Evolutionary conservation across 768 basidiomycete genomes (phyloP).

Genomic region (Galerina sulciceps): DNA sequence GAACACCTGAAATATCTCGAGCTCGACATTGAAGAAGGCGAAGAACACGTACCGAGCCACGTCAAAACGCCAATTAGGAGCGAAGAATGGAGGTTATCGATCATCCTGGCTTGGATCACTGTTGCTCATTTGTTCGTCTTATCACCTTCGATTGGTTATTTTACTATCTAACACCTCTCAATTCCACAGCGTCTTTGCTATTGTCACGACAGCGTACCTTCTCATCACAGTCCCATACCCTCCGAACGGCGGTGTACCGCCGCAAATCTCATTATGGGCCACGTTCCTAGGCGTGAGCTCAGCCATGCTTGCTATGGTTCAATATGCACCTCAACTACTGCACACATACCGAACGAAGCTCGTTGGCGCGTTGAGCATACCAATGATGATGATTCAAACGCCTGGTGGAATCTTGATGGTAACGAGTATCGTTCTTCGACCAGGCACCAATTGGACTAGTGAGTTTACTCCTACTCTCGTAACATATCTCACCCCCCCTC

Average conservation of each 20-base stretch:
- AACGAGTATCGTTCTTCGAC: slow-evolving; percentile 74
- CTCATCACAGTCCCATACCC: slow-evolving; percentile 46
- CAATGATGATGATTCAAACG: slow-evolving; percentile 95
- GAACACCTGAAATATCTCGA: slow-evolving; percentile 70
- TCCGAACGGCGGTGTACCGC: slow-evolving; percentile 35
- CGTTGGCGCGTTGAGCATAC: slow-evolving; percentile 92
- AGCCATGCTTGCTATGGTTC: slow-evolving; percentile 75
- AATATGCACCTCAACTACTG: slow-evolving; percentile 87
- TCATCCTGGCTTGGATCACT: slow-evolving; percentile 74
- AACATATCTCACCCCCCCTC: neutral
- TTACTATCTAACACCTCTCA: neutral
- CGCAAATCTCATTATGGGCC: slow-evolving; percentile 61
- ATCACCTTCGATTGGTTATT: neutral
- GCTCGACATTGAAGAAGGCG: slow-evolving; percentile 20
- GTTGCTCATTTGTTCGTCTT: slow-evolving; percentile 72
- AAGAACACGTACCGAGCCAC: slow-evolving; percentile 38
- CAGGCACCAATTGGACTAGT: slow-evolving; percentile 89
- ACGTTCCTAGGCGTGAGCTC: slow-evolving; percentile 86
- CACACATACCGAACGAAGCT: slow-evolving; percentile 80
- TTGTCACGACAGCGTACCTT: slow-evolving; percentile 66
- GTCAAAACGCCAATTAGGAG: slow-evolving; percentile 57
- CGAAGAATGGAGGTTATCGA: slow-evolving; percentile 78
- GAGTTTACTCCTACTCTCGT: slow-evolving; percentile 17
- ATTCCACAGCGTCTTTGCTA: slow-evolving; percentile 51
- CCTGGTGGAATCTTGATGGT: slow-evolving; percentile 92